phyloP scores from a whole-genome alignment of 768 basidiomycete genomes.

The Butyriboletus loyo region DNA sequence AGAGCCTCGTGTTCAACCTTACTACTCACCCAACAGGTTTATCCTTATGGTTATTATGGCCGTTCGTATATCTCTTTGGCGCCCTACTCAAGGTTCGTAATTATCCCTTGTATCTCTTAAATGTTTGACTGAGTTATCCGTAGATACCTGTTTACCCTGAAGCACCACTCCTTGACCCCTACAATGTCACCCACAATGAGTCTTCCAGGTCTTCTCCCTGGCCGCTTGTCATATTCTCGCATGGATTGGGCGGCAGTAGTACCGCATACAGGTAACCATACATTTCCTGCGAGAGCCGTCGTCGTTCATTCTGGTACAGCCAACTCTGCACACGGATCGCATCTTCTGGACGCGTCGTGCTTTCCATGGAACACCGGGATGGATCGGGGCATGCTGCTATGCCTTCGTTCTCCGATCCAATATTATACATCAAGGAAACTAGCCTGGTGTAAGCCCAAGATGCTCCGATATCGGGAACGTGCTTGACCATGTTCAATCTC shows the following conservation, averaged over 20 bases:
- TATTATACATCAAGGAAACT: slow-evolving; percentile 53
- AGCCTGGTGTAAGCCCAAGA: slow-evolving; percentile 49
- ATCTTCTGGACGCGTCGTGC: slow-evolving; percentile 74
- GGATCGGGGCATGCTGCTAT: slow-evolving; percentile 62
- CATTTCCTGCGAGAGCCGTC: background rate
- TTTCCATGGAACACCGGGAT: slow-evolving; percentile 82
- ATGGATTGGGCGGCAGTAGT: slow-evolving; percentile 74
- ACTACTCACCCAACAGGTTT: slow-evolving; percentile 15
- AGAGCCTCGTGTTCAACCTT: background rate
- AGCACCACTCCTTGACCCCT: slow-evolving; percentile 47
- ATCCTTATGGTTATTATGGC: slow-evolving; percentile 35
- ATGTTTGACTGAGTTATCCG: background rate
- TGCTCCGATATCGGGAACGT: background rate
- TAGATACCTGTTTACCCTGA: slow-evolving; percentile 59
- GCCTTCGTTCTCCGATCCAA: slow-evolving; percentile 29
- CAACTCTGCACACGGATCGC: slow-evolving; percentile 74
- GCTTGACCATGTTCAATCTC: background rate
- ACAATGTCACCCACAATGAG: background rate
- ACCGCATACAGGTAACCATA: slow-evolving; percentile 60
- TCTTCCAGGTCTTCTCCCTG: slow-evolving; percentile 40
- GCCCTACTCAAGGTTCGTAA: slow-evolving; percentile 43
- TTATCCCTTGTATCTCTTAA: background rate
- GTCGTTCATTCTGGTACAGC: slow-evolving; percentile 31
- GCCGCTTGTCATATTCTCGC: slow-evolving; percentile 83
- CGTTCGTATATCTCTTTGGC: slow-evolving; percentile 51